These are phyloP conservation scores for Chlorella ohadii DNA, from an alignment of 139 green algal genomes.

Conservation along the genomic window DNA sequence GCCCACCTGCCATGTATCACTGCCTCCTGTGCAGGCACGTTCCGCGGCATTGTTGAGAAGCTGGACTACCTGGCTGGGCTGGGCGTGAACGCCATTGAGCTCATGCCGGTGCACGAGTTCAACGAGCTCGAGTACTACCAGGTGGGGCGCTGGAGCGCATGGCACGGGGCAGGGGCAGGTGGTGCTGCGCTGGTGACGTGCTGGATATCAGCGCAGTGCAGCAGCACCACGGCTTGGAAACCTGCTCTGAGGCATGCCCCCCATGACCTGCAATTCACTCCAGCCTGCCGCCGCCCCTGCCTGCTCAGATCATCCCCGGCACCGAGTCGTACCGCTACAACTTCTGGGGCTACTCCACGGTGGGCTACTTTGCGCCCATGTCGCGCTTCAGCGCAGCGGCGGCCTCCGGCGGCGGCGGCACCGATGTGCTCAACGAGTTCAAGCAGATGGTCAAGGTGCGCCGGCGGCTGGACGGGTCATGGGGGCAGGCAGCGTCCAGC, in stretches of 20 bases:
- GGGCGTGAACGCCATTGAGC: conserved; percentile 96
- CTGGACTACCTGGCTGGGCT: conserved; percentile 94
- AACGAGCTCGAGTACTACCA: conserved; percentile 99
- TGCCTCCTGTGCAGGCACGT: conserved; percentile 81
- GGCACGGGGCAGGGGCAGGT: too few relatives aligned
- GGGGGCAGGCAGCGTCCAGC: too few relatives aligned
- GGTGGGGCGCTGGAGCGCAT: conserved; percentile 18
- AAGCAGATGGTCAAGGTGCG: conserved; percentile 87
- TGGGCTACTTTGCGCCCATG: conserved; percentile 97
- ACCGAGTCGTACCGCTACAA: conserved; percentile 83
- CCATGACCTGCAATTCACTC: too few relatives aligned
- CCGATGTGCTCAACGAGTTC: conserved; percentile 87
- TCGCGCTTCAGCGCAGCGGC: conserved; percentile 69
- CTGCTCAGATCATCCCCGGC: conserved; percentile 52
- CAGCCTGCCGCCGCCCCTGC: neutral
- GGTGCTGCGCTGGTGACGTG: too few relatives aligned
- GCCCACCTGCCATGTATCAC: too few relatives aligned
- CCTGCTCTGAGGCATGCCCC: too few relatives aligned
- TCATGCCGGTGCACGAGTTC: conserved; percentile 97
- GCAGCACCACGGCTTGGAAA: too few relatives aligned
- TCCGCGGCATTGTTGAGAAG: conserved; percentile 83
- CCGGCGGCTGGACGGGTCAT: too few relatives aligned
- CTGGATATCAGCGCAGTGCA: too few relatives aligned
- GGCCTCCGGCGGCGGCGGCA: conserved; percentile 42
- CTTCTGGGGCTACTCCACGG: conserved; percentile 98